phyloP scores from a whole-genome alignment of 805 yeast species.

The Nakazawaea populi region DNA sequence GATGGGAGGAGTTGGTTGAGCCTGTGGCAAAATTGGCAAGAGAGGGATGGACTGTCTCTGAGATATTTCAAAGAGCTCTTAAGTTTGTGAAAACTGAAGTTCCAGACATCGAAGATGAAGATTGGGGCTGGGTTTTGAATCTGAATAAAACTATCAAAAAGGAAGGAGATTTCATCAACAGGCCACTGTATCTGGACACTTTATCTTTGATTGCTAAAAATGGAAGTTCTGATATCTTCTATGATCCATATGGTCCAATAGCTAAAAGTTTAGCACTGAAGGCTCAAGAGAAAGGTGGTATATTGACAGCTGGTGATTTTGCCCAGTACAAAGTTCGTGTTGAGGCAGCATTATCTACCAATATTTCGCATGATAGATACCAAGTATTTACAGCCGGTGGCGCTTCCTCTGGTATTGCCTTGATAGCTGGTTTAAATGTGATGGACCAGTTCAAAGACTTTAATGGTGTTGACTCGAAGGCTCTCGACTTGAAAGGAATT shows the following conservation, averaged over 20 bases:
- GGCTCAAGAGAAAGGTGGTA: slow-evolving; percentile 57
- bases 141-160: slow-evolving; percentile 24
- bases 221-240: slow-evolving; percentile 74
- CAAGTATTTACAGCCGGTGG: slow-evolving; percentile 57
- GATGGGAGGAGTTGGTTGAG: slow-evolving; percentile 67
- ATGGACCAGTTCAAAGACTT: slow-evolving; percentile 39
- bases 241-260: slow-evolving; percentile 76
- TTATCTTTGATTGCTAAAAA: slow-evolving; percentile 62
- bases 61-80: slow-evolving; percentile 37
- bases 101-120: slow-evolving; percentile 25
- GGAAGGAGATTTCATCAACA: slow-evolving; percentile 53
- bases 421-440: slow-evolving; percentile 68
- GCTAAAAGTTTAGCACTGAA: slow-evolving; percentile 52
- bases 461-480: slow-evolving; percentile 19
- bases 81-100: slow-evolving; percentile 27
- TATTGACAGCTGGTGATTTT: slow-evolving; percentile 62
- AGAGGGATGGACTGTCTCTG: slow-evolving; percentile 55
- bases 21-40: slow-evolving; percentile 69
- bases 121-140: slow-evolving; percentile 54
- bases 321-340: slow-evolving; percentile 48
- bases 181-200: slow-evolving; percentile 63
- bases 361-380: slow-evolving; percentile 18
- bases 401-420: slow-evolving; percentile 79
- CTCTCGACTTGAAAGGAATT: slow-evolving; percentile 36
- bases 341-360: slow-evolving; percentile 37